Base-by-base conservation (phyloP, 345 rosid genomes). In the Eucalyptus fibrosa region DNA sequence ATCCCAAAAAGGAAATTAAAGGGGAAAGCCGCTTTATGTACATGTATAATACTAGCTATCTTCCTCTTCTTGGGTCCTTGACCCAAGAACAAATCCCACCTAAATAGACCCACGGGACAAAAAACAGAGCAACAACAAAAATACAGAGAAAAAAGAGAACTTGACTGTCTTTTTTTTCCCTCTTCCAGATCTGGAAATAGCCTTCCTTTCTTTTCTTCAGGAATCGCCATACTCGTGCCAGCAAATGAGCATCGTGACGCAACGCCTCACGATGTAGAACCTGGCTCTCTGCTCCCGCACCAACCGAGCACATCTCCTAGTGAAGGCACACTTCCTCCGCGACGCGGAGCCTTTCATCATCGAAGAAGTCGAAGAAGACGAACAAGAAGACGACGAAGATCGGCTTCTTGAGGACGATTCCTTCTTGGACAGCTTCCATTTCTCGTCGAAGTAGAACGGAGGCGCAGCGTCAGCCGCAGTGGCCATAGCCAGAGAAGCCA, bases 261-360 rank as follows among this genome's bases (percentile, higher is more conserved):
- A 98, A 15, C 98, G 95, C 90, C 99, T 91, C 95, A 97, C 91
- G 94, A 98, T 98, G 89, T 98, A 98, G 92, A 98, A 98, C 59
- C 96, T 94, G 80, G 99, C 99, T 91, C 99, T 92, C 65, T 98
- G 99, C 89, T 98, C 99, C 87, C 95, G 94, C 32, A 98, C 97
- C 87, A 98, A 89, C 82, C 94, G 95, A 0, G 98, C 97, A 72
- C 99, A 98, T 91, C 95, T 98, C 87, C 99, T 94, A 2, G 97
- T 90, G 87, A 98, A 98, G 40, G 98, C 92, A 87, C 96, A 96
- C 67, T 95, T 92, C 88, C 96, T 89, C 3, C 91, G 95, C 7
- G 90, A 34, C 34, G 92, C 51, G 5, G 93, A 87, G 81, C 88
- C 89, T 90, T 92, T 94, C 90, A 92, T 89, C 34, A 91, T 87